Evolutionary conservation across 73 alveolate genomes (phyloP), one percentile per base, ranked within the genome.

Genomic region (Paramecium pentaurelia): DNA sequence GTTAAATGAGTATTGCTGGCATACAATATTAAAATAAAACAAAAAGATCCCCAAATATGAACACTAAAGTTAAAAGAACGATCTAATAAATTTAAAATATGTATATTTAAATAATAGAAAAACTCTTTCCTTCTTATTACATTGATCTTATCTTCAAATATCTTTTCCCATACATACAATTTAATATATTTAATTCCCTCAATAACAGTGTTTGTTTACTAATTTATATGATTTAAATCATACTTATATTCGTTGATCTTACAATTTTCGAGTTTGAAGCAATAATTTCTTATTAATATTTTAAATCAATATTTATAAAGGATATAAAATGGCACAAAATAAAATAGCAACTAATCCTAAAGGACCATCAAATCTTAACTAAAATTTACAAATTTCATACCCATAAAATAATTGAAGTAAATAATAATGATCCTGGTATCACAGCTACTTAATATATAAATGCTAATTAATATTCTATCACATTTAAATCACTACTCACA

Each of bases 121-220:
- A 71, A 34, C 38, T 93, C 96, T 45, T 86, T 64, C 73, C 30
- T 60, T 75, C 96, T 86, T 58, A 73, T 44, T 3, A n/a, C 42
- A 27, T 49, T 73, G 4, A 93, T 86, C 28, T 34, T 68, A 27
- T 88, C 38, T 58, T 49, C 51, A 16, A 86, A 42, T 16, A 86
- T 27, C 42, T 59, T 70, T 27, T 92, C 95, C 95, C 95, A 92
- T 10, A 71, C 94, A 64, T 92, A 86, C 86, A 92, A 51, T 54
- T 92, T 92, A 32, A 92, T 84, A 12, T 51, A 83, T 86, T 64
- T 60, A 30, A 92, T 92, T 4, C 95, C 95, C 22, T 92, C 95
- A n/a, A 92, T 86, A 14, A 64, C 84, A 11, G 47, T 64, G 4
- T 64, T 64, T 1, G 84, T 64, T 64, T 64, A n/a, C 84, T 64